Evolutionary conservation across 305 asterid species (phyloP).

Genomic region (Fraxinus nigra): DNA sequence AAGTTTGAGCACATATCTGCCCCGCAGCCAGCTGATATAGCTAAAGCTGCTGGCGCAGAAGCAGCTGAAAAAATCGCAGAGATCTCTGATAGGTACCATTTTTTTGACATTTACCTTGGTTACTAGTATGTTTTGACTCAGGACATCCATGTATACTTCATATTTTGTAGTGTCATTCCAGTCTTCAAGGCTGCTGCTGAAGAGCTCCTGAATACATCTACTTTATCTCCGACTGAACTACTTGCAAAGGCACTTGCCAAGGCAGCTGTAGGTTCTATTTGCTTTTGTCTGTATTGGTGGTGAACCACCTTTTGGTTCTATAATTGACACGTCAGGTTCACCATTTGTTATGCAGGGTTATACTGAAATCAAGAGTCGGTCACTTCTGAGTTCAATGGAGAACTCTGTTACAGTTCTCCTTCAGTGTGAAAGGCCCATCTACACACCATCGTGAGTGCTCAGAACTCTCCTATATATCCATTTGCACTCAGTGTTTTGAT

Average conservation of each 20-base stretch:
- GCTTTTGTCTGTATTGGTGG: not conserved
- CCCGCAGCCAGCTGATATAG: slow-evolving; percentile 95
- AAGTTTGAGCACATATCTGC: slow-evolving; percentile 87
- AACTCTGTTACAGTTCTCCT: slow-evolving; percentile 76
- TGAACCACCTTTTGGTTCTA: not conserved
- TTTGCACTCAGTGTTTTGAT: not conserved
- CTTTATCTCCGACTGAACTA: slow-evolving; percentile 62
- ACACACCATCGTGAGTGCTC: slow-evolving; percentile 69
- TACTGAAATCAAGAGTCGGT: slow-evolving; percentile 77
- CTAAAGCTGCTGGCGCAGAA: slow-evolving; percentile 79
- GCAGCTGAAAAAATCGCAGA: slow-evolving; percentile 65
- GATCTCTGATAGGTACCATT: slow-evolving; percentile 71
- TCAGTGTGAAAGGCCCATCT: slow-evolving; percentile 67
- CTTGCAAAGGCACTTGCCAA: slow-evolving; percentile 96
- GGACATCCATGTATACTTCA: not conserved
- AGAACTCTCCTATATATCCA: not conserved
- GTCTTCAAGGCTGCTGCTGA: slow-evolving; percentile 85
- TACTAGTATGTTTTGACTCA: not conserved
- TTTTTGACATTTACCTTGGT: not conserved
- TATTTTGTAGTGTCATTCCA: slow-evolving; percentile 68
- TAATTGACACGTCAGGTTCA: slow-evolving; percentile 13
- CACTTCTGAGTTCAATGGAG: slow-evolving; percentile 85
- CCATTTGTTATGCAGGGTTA: slow-evolving; percentile 58
- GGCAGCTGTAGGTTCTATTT: slow-evolving; percentile 67
- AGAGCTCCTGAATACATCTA: slow-evolving; percentile 58